Conservation (phyloP, 257 asterid genomes). For the Solanum lycopersicoides region DNA sequence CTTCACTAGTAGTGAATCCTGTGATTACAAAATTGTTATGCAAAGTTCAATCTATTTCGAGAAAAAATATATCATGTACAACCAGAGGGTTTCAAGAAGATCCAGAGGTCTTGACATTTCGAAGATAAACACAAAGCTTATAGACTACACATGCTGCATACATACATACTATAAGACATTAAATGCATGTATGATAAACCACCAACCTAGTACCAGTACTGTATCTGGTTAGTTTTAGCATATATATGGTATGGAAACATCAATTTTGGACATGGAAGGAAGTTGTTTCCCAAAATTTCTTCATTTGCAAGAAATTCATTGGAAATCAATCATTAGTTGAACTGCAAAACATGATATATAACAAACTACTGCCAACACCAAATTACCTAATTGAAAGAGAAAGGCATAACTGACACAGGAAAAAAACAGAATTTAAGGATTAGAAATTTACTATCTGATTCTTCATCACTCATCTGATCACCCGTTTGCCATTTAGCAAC, state of each 20-base stretch:
- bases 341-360: neutral
- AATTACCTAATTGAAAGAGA: neutral
- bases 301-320: neutral
- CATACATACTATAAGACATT: neutral
- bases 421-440: neutral
- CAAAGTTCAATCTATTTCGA: neutral
- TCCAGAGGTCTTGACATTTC: neutral
- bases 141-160: neutral
- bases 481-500: slow-evolving; percentile 69
- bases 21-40: neutral
- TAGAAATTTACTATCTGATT: slow-evolving; percentile 59
- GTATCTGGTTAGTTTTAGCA: neutral
- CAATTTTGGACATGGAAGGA: neutral
- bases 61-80: neutral
- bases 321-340: neutral
- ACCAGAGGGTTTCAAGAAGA: neutral
- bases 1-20: neutral
- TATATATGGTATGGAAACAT: neutral
- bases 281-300: neutral
- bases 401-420: neutral
- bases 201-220: neutral
- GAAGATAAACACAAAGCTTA: neutral
- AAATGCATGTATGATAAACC: neutral
- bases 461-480: slow-evolving; percentile 79
- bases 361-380: neutral